Base-by-base conservation (phyloP, 768 basidiomycete genomes). In the Termitomyces heimii region DNA sequence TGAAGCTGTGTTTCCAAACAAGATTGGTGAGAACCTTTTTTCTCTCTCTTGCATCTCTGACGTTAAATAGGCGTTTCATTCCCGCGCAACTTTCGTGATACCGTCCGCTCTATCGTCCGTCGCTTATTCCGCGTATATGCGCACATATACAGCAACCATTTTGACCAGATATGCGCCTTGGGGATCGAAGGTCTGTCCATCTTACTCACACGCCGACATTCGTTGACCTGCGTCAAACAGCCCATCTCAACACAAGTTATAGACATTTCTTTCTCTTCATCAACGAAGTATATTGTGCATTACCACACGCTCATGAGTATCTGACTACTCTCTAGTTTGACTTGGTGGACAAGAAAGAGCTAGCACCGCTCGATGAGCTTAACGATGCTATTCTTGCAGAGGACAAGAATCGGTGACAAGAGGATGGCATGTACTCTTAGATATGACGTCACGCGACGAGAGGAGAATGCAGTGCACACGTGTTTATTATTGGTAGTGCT, bases 141-240 rank as follows among this genome's bases (percentile, higher is more conserved):
- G 20, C 97, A 99, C 70, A 86, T 98, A 67, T 99, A 99, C 77
- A 96, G 94, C 78, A 96, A 94, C 63, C 97, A 99, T 72, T 98
- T 99, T 70, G 97, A 98, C 66, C 96, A 98, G 65, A 92, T 98
- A 58, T 98, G 96, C 70, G 97, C 97, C 14, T 75, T 99, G 46
- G 95, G 95, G 5, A 98, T 99, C 53, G 97, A 99, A 82, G 96
- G 96, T 96, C 59, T 40, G 76, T 67, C 34, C 18, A 43, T 34
- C 0, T 28, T 51, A 6, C 14, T 40, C 3, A 39, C 40, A 26
- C 26, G 18, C 4, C 16, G 6, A 12, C 29, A 28, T 42, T 34
- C n/a, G 20, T 28, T 26, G 26, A 58, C 34, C 16, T 7, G 20
- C 46, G 37, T 42, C 44, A 22, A 24, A 35, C 49, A 98, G 97